Conservation (phyloP, 2,329 filamentous ascomycete species). For the Didymella glomerata region DNA sequence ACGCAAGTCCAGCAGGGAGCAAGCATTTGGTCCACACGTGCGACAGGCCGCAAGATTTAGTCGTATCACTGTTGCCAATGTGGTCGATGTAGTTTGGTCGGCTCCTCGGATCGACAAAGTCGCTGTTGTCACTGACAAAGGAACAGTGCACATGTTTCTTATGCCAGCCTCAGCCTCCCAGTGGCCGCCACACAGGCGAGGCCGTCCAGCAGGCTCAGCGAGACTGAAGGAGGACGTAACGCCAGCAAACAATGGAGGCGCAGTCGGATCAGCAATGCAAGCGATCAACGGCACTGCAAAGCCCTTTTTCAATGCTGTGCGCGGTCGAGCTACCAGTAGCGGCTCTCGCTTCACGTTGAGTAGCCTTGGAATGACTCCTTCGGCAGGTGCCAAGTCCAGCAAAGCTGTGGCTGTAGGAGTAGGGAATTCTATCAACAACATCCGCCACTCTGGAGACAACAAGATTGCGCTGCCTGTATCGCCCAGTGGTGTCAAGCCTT, state of each 20-base stretch:
- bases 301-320: constrained; percentile 49
- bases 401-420: constrained; percentile 77
- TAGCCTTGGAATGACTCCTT: constrained; percentile 52
- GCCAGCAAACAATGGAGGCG: constrained; percentile 43
- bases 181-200: constrained; percentile 77
- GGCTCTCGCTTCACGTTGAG: constrained; percentile 49
- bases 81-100: constrained; percentile 90
- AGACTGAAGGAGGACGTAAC: constrained; percentile 46
- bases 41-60: constrained; percentile 89
- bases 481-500: constrained; percentile 61
- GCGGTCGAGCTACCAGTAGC: constrained; percentile 44
- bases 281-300: constrained; percentile 55
- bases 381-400: constrained; percentile 68
- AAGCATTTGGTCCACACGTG: constrained; percentile 61
- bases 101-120: constrained; percentile 80
- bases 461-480: constrained; percentile 72
- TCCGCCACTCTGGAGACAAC: constrained; percentile 79
- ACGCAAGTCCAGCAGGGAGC: constrained; percentile 43
- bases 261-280: constrained; percentile 53
- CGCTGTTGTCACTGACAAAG: constrained; percentile 90
- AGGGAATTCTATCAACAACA: constrained; percentile 74
- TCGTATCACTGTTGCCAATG: constrained; percentile 88
- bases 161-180: constrained; percentile 82
- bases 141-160: constrained; percentile 93
- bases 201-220: constrained; percentile 38